phyloP scores from a whole-genome alignment of 1,139 yeast genomes.

The Yamadazyma oceani region DNA sequence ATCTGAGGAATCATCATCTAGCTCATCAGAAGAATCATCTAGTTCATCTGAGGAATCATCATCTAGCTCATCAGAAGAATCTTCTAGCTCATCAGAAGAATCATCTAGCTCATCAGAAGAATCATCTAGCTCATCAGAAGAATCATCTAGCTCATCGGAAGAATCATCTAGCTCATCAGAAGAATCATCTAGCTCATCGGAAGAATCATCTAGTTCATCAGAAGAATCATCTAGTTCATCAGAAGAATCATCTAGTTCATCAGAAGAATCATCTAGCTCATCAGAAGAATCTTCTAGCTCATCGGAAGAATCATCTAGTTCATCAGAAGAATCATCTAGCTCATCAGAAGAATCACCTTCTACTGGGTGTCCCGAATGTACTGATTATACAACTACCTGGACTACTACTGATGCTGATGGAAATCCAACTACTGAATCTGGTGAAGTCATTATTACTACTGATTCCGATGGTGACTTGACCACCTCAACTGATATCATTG shows the following conservation, averaged over 20 bases:
- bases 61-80: constrained; percentile 3
- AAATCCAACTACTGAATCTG: too few species aligned
- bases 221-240: constrained; percentile 4
- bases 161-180: constrained; percentile 5
- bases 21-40: constrained; percentile 5
- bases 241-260: constrained; percentile 4
- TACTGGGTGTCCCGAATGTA: too few species aligned
- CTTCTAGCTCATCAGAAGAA: constrained; percentile 1
- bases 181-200: constrained; percentile 3
- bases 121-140: constrained; percentile 5
- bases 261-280: too few species aligned
- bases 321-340: constrained; percentile 8
- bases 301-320: constrained; percentile 1
- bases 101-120: constrained; percentile 7
- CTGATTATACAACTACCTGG: too few species aligned
- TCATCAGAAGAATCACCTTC: constrained; percentile 4
- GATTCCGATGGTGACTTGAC: constrained; percentile 14
- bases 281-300: constrained; percentile 2
- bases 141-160: constrained; percentile 8
- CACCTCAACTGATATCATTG: constrained; percentile 13
- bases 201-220: constrained; percentile 5
- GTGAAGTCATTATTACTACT: too few species aligned
- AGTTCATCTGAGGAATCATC: constrained; percentile 7
- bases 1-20: constrained; percentile 4
- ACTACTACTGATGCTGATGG: too few species aligned